Evolutionary conservation across 1,284 basidiomycete species (phyloP).

Genomic region (Melampsora americana): DNA sequence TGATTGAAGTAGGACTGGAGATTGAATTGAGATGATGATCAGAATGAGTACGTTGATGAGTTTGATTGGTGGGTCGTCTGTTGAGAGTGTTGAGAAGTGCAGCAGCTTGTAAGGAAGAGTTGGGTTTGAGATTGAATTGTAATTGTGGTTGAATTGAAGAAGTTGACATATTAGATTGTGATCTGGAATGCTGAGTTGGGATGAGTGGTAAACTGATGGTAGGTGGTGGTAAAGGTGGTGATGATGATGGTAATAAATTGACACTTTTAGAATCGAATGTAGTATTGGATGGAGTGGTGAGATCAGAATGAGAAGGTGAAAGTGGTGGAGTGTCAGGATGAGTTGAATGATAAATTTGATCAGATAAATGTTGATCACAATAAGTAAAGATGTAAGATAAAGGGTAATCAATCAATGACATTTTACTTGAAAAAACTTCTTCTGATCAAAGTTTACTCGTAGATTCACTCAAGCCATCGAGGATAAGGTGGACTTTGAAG

Average conservation of each 20-base stretch:
- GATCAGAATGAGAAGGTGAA: not conserved
- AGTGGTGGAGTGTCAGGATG: not conserved
- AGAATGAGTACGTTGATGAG: too few species aligned
- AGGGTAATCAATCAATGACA: constrained; percentile 7
- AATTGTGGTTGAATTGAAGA: not conserved
- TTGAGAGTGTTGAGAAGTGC: too few species aligned
- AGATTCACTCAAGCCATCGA: not conserved
- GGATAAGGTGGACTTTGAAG: not conserved
- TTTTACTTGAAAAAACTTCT: not conserved
- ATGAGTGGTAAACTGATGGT: too few species aligned
- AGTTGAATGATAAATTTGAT: not conserved
- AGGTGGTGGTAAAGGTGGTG: not conserved
- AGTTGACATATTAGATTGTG: too few species aligned
- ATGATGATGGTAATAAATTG: not conserved
- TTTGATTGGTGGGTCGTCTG: too few species aligned
- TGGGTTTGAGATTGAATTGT: not conserved
- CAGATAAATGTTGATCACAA: not conserved
- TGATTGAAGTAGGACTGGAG: too few species aligned
- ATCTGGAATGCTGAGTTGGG: too few species aligned
- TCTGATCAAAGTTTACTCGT: not conserved
- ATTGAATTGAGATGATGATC: too few species aligned
- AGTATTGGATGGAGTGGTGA: not conserved
- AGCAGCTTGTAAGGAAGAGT: too few species aligned
- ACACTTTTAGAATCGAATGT: not conserved
- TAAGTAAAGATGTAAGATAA: not conserved